Evolutionary conservation across 1,284 basidiomycete species (phyloP).

Genomic region (Cutaneotrichosporon spelunceum): DNA sequence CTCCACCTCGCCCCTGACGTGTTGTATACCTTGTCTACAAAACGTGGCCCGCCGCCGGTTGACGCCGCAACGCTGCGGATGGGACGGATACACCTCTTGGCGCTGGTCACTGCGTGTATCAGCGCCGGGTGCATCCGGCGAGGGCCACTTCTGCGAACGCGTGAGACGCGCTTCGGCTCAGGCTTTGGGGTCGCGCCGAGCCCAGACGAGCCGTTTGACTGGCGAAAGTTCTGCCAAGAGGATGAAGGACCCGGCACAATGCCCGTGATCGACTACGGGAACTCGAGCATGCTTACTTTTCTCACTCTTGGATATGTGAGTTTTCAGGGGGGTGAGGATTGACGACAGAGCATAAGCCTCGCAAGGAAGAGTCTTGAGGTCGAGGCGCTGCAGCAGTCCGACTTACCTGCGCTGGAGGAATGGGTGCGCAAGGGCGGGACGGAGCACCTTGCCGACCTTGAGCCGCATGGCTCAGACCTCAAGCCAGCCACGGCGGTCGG

Average conservation of each 20-base stretch:
- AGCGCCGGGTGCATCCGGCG: constrained; percentile 39
- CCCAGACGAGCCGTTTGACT: not conserved
- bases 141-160: constrained; percentile 39
- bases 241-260: constrained; percentile 5
- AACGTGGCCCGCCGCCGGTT: constrained; percentile 11
- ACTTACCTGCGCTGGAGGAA: constrained; percentile 45
- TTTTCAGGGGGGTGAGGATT: not conserved
- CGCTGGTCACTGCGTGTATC: not conserved
- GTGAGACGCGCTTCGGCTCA: constrained; percentile 34
- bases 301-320: constrained; percentile 44
- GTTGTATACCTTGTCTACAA: constrained; percentile 31
- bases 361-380: constrained; percentile 31
- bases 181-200: constrained; percentile 39
- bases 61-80: constrained; percentile 9
- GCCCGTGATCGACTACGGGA: constrained; percentile 42
- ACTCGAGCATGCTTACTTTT: constrained; percentile 44
- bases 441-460: constrained; percentile 14
- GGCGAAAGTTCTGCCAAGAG: constrained; percentile 1
- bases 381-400: constrained; percentile 33
- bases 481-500: constrained; percentile 26
- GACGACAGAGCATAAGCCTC: constrained; percentile 33
- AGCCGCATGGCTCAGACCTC: constrained; percentile 22
- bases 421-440: constrained; percentile 27
- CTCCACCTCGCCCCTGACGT: constrained; percentile 29
- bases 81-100: constrained; percentile 12